Evolutionary conservation across 2,329 filamentous ascomycete species (phyloP).

Genomic region (Scolecobasidium constrictum): DNA sequence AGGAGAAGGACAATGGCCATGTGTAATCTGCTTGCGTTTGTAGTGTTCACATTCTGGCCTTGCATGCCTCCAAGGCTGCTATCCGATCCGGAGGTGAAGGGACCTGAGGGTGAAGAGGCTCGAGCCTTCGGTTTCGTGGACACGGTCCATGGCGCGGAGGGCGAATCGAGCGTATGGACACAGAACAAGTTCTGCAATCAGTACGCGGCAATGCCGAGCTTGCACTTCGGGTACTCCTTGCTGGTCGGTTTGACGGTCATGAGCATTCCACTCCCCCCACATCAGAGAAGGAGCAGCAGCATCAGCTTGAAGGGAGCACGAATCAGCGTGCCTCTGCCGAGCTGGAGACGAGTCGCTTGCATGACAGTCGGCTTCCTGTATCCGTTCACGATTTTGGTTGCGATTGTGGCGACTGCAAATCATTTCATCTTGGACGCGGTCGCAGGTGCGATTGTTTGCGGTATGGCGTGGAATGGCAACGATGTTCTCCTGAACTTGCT

Average conservation of each 20-base stretch:
- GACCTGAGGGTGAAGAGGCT: conserved; percentile 44
- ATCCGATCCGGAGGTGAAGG: conserved; percentile 41
- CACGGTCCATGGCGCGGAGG: conserved; percentile 45
- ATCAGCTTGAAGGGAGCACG: conserved; percentile 5
- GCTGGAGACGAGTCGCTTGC: conserved; percentile 19
- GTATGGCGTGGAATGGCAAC: conserved; percentile 50
- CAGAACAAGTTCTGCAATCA: conserved; percentile 66
- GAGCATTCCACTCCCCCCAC: conserved; percentile 48
- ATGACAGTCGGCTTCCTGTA: conserved; percentile 48
- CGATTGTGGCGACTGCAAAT: conserved; percentile 62
- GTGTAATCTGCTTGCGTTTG: conserved; percentile 49
- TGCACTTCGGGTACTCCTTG: conserved; percentile 67
- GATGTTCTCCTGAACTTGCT: conserved; percentile 50
- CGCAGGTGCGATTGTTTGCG: conserved; percentile 55
- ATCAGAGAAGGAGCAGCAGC: neutral
- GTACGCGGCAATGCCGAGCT: conserved; percentile 57
- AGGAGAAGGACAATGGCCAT: conserved; percentile 45
- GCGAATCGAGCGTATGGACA: conserved; percentile 60
- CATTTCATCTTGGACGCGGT: conserved; percentile 63
- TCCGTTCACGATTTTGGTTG: conserved; percentile 52
- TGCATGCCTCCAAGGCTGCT: conserved; percentile 50
- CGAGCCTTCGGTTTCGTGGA: conserved; percentile 50
- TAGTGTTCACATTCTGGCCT: conserved; percentile 48
- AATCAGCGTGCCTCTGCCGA: neutral
- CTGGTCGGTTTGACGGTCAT: conserved; percentile 61